These are phyloP conservation scores for Kalmanozyma brasiliensis DNA, from an alignment of 1,284 basidiomycete species.

Conservation along the genomic window DNA sequence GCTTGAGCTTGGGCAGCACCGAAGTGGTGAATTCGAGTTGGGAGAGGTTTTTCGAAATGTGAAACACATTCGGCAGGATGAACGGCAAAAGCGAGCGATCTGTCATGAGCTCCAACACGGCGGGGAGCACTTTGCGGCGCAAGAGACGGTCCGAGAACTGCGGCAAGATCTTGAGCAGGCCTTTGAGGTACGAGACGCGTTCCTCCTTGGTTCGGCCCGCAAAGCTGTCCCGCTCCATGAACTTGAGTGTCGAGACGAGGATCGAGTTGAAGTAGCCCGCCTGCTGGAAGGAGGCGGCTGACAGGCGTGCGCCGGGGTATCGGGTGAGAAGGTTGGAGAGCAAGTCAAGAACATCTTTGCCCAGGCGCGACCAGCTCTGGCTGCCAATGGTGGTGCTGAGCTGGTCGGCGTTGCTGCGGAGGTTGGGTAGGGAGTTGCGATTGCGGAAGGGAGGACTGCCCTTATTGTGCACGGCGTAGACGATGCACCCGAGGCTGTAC, in stretches of 20 bases:
- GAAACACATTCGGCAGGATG: constrained; percentile 97
- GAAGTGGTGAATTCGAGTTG: constrained; percentile 79
- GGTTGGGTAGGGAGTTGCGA: constrained; percentile 80
- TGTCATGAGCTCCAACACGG: constrained; percentile 71
- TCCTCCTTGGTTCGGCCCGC: constrained; percentile 93
- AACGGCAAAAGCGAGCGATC: constrained; percentile 77
- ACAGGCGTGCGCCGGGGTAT: constrained; percentile 78
- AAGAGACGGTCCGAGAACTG: constrained; percentile 88
- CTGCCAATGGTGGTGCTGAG: constrained; percentile 41
- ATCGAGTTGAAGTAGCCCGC: constrained; percentile 91
- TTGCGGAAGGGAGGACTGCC: constrained; percentile 88
- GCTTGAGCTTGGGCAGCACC: constrained; percentile 87
- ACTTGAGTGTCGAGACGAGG: constrained; percentile 96
- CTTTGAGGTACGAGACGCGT: constrained; percentile 89
- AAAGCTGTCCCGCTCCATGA: constrained; percentile 93
- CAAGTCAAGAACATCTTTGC: constrained; percentile 57
- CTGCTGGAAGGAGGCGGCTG: constrained; percentile 80
- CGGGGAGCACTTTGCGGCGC: constrained; percentile 90
- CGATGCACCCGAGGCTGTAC: constrained; percentile 90
- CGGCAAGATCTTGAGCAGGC: constrained; percentile 82
- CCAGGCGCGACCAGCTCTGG: constrained; percentile 51
- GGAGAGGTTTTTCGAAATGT: constrained; percentile 80
- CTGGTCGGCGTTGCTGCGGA: constrained; percentile 81
- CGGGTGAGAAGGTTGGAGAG: constrained; percentile 72
- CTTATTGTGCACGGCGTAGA: constrained; percentile 81